phyloP scores from a whole-genome alignment of 352 stramenopile species.

The Globisporangium acanthophoron region DNA sequence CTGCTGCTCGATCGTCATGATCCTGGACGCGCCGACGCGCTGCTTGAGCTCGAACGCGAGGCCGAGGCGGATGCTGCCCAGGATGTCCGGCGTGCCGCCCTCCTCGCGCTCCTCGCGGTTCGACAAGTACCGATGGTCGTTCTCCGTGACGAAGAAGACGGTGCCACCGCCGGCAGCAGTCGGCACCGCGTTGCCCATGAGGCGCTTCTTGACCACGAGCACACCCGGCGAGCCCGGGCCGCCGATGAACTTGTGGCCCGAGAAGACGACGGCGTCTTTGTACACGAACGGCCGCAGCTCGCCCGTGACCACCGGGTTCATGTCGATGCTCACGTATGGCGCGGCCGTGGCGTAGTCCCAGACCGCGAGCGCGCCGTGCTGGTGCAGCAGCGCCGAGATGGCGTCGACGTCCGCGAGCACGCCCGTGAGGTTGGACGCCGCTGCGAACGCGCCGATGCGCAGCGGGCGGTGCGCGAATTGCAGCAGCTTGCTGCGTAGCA shows the following conservation, averaged over 20 bases:
- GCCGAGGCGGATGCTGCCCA: slow-evolving; percentile 91
- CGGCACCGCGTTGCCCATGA: slow-evolving; percentile 56
- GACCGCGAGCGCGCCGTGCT: slow-evolving; percentile 87
- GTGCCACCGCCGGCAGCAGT: slow-evolving; percentile 41
- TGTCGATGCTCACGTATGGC: slow-evolving; percentile 92
- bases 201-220: slow-evolving; percentile 92
- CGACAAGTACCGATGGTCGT: slow-evolving; percentile 54
- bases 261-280: slow-evolving; percentile 96
- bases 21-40: slow-evolving; percentile 36
- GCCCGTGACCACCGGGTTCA: slow-evolving; percentile 89
- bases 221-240: slow-evolving; percentile 90
- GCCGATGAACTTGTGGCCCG: slow-evolving; percentile 95
- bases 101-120: slow-evolving; percentile 90
- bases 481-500: slow-evolving; percentile 46
- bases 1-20: slow-evolving; percentile 44
- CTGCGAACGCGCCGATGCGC: slow-evolving; percentile 89
- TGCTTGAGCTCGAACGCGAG: slow-evolving; percentile 91
- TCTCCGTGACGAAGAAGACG: slow-evolving; percentile 53
- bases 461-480: slow-evolving; percentile 45
- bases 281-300: slow-evolving; percentile 26
- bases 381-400: slow-evolving; percentile 88
- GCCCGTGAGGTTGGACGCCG: slow-evolving; percentile 95
- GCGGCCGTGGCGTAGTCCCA: slow-evolving; percentile 96
- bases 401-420: slow-evolving; percentile 86
- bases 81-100: slow-evolving; percentile 93